Conservation (phyloP, 1,139 yeast species). For the Debaryomyces sp. region DNA sequence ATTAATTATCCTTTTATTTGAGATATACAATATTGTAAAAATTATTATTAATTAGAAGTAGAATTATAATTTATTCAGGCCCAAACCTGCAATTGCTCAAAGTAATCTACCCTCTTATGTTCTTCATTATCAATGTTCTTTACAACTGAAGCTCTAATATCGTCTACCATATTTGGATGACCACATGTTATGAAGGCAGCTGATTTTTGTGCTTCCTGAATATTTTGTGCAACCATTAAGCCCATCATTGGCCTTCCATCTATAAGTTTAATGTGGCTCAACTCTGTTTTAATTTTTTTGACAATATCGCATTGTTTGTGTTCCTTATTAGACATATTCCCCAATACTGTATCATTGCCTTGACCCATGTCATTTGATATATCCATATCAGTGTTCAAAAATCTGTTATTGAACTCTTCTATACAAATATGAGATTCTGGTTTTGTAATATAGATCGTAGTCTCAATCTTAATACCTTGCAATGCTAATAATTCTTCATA, state of each 20-base stretch:
- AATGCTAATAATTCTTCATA: constrained; percentile 32
- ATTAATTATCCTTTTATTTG: neutral
- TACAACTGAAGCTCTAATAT: constrained; percentile 38
- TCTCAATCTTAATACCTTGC: constrained; percentile 26
- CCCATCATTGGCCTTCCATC: constrained; percentile 50
- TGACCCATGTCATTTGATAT: neutral
- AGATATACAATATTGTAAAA: neutral
- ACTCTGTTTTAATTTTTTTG: constrained; percentile 18
- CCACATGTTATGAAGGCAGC: constrained; percentile 52
- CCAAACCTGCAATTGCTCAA: constrained; percentile 50
- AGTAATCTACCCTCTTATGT: constrained; percentile 46
- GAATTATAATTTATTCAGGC: constrained; percentile 20
- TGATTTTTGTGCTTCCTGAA: constrained; percentile 40
- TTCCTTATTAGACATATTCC: neutral
- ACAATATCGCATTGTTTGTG: constrained; percentile 8
- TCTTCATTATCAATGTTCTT: constrained; percentile 27
- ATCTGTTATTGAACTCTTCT: constrained; percentile 15
- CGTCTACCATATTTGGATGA: constrained; percentile 54
- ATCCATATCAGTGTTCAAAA: neutral
- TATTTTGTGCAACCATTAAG: constrained; percentile 36
- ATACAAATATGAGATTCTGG: constrained; percentile 21
- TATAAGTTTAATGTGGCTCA: constrained; percentile 38
- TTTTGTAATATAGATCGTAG: constrained; percentile 35
- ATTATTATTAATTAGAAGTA: neutral
- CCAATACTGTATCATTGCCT: neutral